Evolutionary conservation across 148 eudicot species (phyloP), one percentile per base, ranked within the genome.

Genomic region (Rhododendron mucronatum): DNA sequence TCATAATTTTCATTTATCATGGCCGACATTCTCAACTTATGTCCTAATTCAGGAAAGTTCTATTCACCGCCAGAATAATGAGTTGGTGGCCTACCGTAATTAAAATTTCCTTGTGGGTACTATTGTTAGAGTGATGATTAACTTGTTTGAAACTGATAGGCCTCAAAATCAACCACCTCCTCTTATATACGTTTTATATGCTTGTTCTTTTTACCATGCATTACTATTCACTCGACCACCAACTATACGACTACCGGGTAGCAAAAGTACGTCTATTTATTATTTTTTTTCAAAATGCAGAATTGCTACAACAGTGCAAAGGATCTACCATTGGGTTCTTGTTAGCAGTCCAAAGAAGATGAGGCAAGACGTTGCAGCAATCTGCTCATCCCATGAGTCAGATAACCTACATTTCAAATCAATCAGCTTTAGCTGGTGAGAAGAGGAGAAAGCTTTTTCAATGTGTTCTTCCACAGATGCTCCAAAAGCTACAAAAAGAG

Each of bases 361-460:
- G 91, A 94, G 93, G 84, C 96, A 87, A 37, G 93, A 92, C 41
- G 93, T 93, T 74, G 95, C 97, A 39, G 93, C 91, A 84, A 94
- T 95, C 55, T 95, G 97, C 86, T 89, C 91, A 80, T 90, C 95
- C 76, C 89, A 87, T 55, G 86, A 89, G 45, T 82, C 90, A 7
- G 88, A 89, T 7, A 89, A 92, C 50, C 85, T 95, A 45, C 91
- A 92, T 33, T 94, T 93, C 44, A 93, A 93, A 83, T 93, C 97
- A 28, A 91, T 93, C 84, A 95, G 97, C 88, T 94, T 95, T 81
- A 92, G 91, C 86, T 95, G 96, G 97, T 95, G 88, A 92, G 8
- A 23, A 7, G 15, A n/a, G 50, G 2, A 0, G 79, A 6, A 15
- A 39, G 44, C 0, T 15, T 37, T 37, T 37, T 33, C 79, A 37